Percentiles rank a stretch among this genome's conserved stretches.
These are phyloP conservation scores for Rhynchosporium agropyri DNA, from an alignment of 2,329 filamentous ascomycete genomes.

Conservation along the genomic window DNA sequence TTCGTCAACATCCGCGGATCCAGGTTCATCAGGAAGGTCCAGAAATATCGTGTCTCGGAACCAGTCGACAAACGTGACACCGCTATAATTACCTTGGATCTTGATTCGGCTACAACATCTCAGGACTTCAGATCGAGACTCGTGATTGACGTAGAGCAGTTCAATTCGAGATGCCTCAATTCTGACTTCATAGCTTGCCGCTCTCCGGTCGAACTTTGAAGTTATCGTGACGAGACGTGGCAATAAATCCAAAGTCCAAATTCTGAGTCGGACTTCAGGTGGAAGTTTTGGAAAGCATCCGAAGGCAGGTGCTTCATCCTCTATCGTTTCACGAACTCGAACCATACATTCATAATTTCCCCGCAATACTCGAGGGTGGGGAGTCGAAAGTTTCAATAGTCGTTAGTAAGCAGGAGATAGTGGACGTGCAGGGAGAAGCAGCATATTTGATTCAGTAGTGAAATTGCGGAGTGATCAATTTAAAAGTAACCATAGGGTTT, in stretches of 20 bases:
- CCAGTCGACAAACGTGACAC: not conserved
- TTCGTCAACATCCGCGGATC: not conserved
- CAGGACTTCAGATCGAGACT: not conserved
- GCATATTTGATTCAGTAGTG: not conserved
- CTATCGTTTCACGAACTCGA: not conserved
- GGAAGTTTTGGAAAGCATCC: not conserved
- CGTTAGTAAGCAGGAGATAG: not conserved
- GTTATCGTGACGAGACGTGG: not conserved
- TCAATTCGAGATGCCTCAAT: not conserved
- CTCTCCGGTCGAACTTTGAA: not conserved
- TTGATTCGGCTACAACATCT: not conserved
- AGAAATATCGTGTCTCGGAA: conserved; percentile 3
- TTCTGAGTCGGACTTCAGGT: not conserved
- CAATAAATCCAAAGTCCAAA: not conserved
- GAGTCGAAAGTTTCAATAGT: not conserved
- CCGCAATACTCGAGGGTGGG: not conserved
- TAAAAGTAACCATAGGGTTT: not conserved
- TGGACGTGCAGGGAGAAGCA: not conserved
- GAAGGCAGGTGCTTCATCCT: not conserved
- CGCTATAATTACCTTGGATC: not conserved
- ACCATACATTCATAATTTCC: not conserved
- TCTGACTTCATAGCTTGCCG: not conserved
- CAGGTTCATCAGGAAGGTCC: not conserved
- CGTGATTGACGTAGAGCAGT: not conserved
- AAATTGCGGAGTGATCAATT: not conserved